A percentile compares a stretch with the other conserved stretches of the same genome.
Evolutionary conservation across 345 rosid genomes (phyloP).

Genomic region (Camelina hispida): DNA sequence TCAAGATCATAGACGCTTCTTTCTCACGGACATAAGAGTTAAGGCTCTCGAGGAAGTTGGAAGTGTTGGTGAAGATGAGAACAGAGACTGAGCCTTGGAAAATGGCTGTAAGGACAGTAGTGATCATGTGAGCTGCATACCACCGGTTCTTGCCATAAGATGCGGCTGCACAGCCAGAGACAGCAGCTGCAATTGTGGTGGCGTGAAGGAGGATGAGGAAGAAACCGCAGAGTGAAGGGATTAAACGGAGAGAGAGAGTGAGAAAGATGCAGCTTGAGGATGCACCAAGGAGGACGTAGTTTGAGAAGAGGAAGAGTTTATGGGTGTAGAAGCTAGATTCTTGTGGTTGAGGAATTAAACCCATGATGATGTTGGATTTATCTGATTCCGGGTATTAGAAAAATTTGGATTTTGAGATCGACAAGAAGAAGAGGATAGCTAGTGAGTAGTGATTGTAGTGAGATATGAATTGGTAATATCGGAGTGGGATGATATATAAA

Average conservation of each 20-base stretch:
- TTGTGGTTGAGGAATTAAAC: conserved; percentile 40
- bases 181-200: conserved; percentile 64
- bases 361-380: conserved; percentile 36
- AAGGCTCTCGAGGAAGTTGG: conserved; percentile 64
- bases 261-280: conserved; percentile 93
- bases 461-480: not conserved
- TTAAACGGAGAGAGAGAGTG: conserved; percentile 80
- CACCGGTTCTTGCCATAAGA: conserved; percentile 57
- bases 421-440: conserved; percentile 46
- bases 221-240: conserved; percentile 77
- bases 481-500: conserved; percentile 4
- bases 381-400: conserved; percentile 34
- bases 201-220: conserved; percentile 49
- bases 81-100: conserved; percentile 93
- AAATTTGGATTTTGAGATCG: conserved; percentile 15
- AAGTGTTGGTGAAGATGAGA: conserved; percentile 70
- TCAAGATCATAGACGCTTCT: conserved; percentile 79
- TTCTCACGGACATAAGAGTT: conserved; percentile 87
- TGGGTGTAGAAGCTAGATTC: conserved; percentile 62
- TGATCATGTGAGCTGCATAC: conserved; percentile 89
- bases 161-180: conserved; percentile 73
- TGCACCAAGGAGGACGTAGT: conserved; percentile 88
- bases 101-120: conserved; percentile 79
- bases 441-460: conserved; percentile 20
- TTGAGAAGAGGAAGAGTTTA: conserved; percentile 74